Evolutionary conservation across 805 yeast genomes (phyloP), one percentile per base, ranked within the genome.

Genomic region (Kodamaea leandrae): DNA sequence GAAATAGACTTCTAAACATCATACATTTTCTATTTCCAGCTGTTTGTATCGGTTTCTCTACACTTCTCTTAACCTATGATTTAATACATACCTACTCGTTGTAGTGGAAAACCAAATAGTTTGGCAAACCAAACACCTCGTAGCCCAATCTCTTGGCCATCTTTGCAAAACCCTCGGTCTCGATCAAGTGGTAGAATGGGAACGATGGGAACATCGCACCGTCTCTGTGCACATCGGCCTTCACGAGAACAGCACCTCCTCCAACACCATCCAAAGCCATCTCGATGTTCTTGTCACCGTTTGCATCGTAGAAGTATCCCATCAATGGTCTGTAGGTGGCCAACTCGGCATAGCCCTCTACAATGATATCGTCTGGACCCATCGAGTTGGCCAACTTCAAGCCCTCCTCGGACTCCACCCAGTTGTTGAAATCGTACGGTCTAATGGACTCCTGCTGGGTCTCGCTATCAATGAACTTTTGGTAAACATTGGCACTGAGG

Each of bases 171-270:
- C 99, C 99, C 66, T 93, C 99, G 7, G 97, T 90, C 70, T 93
- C 99, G 49, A 93, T 89, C 62, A 93, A 74, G 62, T 93, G 96
- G 62, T 91, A 90, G 72, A 93, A 93, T 45, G 99, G 93, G 78
- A 93, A 93, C 37, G 95, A 86, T 13, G 99, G 99, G 78, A 93
- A 93, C 97, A 93, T 91, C 41, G 98, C 98, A 38, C 99, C 99
- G 63, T 93, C 99, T 61, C 99, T 77, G 65, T 93, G 99, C 40
- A 93, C 99, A 52, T 90, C 97, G 8, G 97, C 96, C 59, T 91
- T 88, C 21, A 93, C 99, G 66, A 93, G 62, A 23, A 95, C 82
- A 32, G 97, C 95, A 16, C 97, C 96, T 48, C 97, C 98, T 40
- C 99, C 99, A 43, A 93, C 98, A 60, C 99, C 99, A 61, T 93